These are phyloP conservation scores for Kodamaea fukazawae DNA, from an alignment of 805 yeast genomes.

Conservation along the genomic window DNA sequence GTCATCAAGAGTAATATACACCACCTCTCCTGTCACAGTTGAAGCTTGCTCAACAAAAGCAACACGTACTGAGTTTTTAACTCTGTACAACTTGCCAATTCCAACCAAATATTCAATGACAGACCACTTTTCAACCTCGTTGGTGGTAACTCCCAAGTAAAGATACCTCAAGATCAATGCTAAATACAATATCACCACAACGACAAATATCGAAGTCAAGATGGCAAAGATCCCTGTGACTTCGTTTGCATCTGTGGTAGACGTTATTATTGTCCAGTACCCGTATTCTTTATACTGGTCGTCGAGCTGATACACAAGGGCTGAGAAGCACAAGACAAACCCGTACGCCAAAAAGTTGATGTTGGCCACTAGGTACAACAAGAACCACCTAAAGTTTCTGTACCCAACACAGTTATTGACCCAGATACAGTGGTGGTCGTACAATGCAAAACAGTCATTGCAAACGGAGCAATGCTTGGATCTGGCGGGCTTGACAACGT, in stretches of 20 bases:
- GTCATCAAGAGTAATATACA: constrained; percentile 28
- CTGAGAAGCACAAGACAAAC: constrained; percentile 18
- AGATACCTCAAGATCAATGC: constrained; percentile 47
- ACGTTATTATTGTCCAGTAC: constrained; percentile 19
- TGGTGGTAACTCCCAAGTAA: constrained; percentile 69
- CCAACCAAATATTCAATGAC: constrained; percentile 48
- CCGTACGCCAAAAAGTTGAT: constrained; percentile 22
- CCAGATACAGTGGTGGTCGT: constrained; percentile 66
- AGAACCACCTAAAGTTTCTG: constrained; percentile 60
- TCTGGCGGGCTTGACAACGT: constrained; percentile 50
- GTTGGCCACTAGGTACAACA: constrained; percentile 53
- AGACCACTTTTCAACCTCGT: constrained; percentile 72
- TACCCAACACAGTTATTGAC: constrained; percentile 73
- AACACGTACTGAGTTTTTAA: constrained; percentile 1
- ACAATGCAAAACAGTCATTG: constrained; percentile 44
- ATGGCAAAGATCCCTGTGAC: constrained; percentile 39
- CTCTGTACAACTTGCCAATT: constrained; percentile 11
- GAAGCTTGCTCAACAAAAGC: constrained; percentile 15
- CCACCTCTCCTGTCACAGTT: constrained; percentile 13
- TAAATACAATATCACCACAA: constrained; percentile 32
- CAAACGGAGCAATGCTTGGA: constrained; percentile 68
- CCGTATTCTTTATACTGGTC: constrained; percentile 3
- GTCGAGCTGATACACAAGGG: constrained; percentile 6
- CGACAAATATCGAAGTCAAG: constrained; percentile 42
- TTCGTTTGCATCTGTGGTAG: constrained; percentile 19